phyloP scores from a whole-genome alignment of 129 eudicot species.

The Deinandra increscens region DNA sequence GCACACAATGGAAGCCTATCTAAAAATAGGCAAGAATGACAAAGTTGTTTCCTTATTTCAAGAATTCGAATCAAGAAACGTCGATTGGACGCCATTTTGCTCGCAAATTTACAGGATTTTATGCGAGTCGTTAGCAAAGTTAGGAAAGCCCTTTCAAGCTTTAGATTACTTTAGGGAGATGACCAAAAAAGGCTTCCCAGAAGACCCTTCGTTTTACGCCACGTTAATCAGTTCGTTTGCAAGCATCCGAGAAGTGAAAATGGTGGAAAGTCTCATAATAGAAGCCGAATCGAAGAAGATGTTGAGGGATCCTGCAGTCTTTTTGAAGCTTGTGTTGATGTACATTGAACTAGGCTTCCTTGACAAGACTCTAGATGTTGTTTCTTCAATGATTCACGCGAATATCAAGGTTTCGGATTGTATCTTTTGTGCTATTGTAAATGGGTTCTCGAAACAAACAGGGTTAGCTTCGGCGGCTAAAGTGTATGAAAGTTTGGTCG shows the following conservation, averaged over 20 bases:
- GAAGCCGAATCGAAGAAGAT: conserved; percentile 70
- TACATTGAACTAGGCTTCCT: conserved; percentile 59
- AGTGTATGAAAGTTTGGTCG: conserved; percentile 58
- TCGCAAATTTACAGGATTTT: conserved; percentile 51
- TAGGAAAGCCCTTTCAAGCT: conserved; percentile 57
- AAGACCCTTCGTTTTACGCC: conserved; percentile 56
- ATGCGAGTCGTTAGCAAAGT: conserved; percentile 62
- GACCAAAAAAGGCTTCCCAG: conserved; percentile 47
- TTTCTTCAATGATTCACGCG: conserved; percentile 55
- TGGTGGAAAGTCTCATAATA: conserved; percentile 54
- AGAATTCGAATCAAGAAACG: conserved; percentile 44
- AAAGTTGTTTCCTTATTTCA: conserved; percentile 51
- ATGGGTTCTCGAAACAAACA: conserved; percentile 69
- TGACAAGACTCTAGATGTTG: conserved; percentile 69
- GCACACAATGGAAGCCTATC: conserved; percentile 68
- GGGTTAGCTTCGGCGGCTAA: conserved; percentile 48
- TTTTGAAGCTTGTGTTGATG: conserved; percentile 72
- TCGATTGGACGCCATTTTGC: conserved; percentile 32
- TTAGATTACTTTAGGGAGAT: conserved; percentile 61
- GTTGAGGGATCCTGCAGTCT: conserved; percentile 81
- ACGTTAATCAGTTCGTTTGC: conserved; percentile 65
- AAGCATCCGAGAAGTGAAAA: conserved; percentile 41
- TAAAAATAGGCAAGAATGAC: conserved; percentile 49
- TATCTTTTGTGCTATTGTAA: conserved; percentile 84
- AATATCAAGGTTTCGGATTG: conserved; percentile 69